phyloP scores from a whole-genome alignment of 108 stramenopile genomes.

The Fistulifera solaris region DNA sequence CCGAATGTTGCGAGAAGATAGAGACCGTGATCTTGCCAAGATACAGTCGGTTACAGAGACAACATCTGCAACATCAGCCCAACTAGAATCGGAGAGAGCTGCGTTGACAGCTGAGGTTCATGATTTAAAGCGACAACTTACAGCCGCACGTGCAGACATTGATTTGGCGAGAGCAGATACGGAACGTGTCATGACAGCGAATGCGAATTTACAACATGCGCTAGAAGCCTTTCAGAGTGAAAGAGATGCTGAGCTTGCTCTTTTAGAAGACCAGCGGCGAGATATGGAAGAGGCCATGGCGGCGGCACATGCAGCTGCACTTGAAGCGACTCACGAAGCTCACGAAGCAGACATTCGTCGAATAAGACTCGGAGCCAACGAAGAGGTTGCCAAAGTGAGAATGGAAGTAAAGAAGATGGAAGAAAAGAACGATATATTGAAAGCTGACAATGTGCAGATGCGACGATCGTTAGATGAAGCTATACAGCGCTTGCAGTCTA shows the following conservation, averaged over 20 bases:
- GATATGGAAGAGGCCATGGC: conserved; percentile 51
- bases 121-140: conserved; percentile 66
- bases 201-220: conserved; percentile 65
- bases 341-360: conserved; percentile 53
- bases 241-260: conserved; percentile 66
- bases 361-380: conserved; percentile 47
- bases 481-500: conserved; percentile 71
- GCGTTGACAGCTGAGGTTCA: conserved; percentile 42
- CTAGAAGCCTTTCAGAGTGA: conserved; percentile 80
- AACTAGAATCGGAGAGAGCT: conserved; percentile 52
- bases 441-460: conserved; percentile 64
- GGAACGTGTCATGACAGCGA: conserved; percentile 55
- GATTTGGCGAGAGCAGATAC: conserved; percentile 65
- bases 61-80: conserved; percentile 28
- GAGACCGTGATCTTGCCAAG: conserved; percentile 46
- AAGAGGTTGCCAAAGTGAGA: conserved; percentile 45
- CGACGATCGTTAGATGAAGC: conserved; percentile 80
- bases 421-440: conserved; percentile 28
- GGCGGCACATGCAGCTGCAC: conserved; percentile 60
- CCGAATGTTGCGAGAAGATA: conserved; percentile 69
- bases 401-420: conserved; percentile 49
- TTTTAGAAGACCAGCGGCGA: conserved; percentile 58
- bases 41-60: conserved; percentile 29
- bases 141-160: conserved; percentile 62
- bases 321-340: conserved; percentile 45